Evolutionary conservation across 352 stramenopile species (phyloP).

Genomic region (Peronospora tabacina): DNA sequence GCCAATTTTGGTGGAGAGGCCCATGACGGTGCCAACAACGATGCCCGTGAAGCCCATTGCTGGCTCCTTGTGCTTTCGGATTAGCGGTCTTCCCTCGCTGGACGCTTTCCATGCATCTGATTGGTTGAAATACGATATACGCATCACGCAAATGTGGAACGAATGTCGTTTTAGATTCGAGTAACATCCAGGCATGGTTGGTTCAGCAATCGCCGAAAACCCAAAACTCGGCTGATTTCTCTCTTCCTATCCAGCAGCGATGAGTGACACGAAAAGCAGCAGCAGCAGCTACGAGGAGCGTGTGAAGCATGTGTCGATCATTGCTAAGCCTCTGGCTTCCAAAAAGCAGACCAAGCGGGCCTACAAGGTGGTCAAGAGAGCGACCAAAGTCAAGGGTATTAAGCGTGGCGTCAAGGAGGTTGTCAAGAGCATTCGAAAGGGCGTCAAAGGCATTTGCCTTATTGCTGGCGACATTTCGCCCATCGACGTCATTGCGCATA

Average conservation of each 20-base stretch:
- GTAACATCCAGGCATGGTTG: constrained; percentile 25
- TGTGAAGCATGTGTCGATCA: constrained; percentile 84
- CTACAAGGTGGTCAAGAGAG: constrained; percentile 94
- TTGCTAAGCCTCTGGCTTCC: constrained; percentile 94
- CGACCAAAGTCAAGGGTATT: constrained; percentile 93
- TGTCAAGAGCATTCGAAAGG: constrained; percentile 96
- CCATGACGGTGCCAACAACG: constrained; percentile 58
- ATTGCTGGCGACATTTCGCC: constrained; percentile 99
- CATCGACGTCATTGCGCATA: constrained; percentile 99
- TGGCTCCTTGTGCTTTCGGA: constrained; percentile 18
- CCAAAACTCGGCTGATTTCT: too few species aligned
- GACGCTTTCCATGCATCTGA: not conserved
- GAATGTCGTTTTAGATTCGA: constrained; percentile 23
- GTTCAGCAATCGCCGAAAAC: constrained; percentile 15
- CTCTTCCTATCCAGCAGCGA: constrained; percentile 12
- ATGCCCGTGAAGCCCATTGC: constrained; percentile 68
- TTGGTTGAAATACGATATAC: constrained; percentile 12
- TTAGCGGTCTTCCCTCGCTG: constrained; percentile 23
- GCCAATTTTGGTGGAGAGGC: constrained; percentile 74
- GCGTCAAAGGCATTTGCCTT: constrained; percentile 96
- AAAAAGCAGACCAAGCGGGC: constrained; percentile 95
- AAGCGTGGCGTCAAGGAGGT: constrained; percentile 99
- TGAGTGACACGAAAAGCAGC: constrained; percentile 67
- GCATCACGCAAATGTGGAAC: constrained; percentile 2
- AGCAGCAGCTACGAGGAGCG: constrained; percentile 68